A percentile compares a stretch with the other conserved stretches of the same genome.
Evolutionary conservation across 176 grass and related monocot genomes (phyloP).

Genomic region (Dactylis glomerata): DNA sequence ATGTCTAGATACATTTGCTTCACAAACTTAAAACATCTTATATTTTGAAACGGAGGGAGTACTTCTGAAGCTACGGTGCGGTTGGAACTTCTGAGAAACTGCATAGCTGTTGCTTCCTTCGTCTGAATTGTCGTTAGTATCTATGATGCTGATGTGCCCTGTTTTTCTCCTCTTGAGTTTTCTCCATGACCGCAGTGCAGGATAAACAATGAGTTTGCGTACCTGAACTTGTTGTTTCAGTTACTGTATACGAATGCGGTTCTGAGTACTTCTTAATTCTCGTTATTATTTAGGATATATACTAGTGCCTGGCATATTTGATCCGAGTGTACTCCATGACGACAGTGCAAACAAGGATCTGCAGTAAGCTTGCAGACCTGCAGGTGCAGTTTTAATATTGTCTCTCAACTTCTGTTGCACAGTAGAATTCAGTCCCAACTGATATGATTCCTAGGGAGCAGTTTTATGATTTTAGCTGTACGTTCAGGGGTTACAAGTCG

Average conservation of each 20-base stretch:
- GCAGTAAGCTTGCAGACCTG: not conserved
- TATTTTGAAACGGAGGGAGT: too few relatives aligned
- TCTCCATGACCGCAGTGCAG: not conserved
- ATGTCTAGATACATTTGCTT: too few relatives aligned
- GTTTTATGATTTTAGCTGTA: not conserved
- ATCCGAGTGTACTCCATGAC: not conserved
- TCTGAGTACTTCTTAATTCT: not conserved
- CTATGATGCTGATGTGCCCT: not conserved
- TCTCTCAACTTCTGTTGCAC: not conserved
- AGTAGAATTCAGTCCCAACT: not conserved
- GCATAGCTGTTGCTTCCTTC: not conserved
- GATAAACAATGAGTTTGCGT: not conserved
- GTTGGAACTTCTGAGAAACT: not conserved
- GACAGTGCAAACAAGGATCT: not conserved
- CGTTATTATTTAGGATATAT: not conserved
- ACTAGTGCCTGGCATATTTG: not conserved
- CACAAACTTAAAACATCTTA: too few relatives aligned
- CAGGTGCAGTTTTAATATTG: not conserved
- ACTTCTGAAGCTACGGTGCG: not conserved
- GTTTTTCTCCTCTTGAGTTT: not conserved
- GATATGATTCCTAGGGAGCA: not conserved
- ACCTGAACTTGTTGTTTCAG: not conserved
- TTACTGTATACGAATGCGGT: not conserved
- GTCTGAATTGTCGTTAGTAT: not conserved
- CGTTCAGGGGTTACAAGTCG: not conserved